A percentile compares a stretch with the other conserved stretches of the same genome.
Conservation (phyloP, 1,139 yeast genomes). For the Arxiozyma slooffiae region DNA sequence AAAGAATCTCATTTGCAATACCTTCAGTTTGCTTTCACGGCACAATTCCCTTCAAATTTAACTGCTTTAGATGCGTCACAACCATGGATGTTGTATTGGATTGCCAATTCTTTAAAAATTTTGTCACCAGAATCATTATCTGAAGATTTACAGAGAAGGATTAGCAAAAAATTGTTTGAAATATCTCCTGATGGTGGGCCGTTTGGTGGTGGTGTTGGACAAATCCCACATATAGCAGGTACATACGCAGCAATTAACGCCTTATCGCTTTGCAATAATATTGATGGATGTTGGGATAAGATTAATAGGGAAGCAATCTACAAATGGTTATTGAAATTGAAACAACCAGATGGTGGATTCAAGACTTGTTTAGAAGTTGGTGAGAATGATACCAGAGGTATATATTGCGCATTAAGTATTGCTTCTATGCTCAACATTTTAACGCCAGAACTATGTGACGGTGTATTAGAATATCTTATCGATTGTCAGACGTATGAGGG, state of each 20-base stretch:
- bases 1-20: slow-evolving; percentile 35
- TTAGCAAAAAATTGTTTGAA: slow-evolving; percentile 17
- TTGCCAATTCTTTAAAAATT: slow-evolving; percentile 45
- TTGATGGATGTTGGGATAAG: slow-evolving; percentile 33
- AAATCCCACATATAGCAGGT: slow-evolving; percentile 76
- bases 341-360: slow-evolving; percentile 55
- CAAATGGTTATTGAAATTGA: slow-evolving; percentile 56
- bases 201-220: slow-evolving; percentile 75
- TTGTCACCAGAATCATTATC: slow-evolving; percentile 30
- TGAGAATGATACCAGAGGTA: slow-evolving; percentile 79
- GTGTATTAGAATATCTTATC: slow-evolving; percentile 51
- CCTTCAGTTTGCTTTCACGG: slow-evolving; percentile 33
- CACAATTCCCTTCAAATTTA: slow-evolving; percentile 36
- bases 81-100: slow-evolving; percentile 88
- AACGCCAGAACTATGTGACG: slow-evolving; percentile 50
- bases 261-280: slow-evolving; percentile 46
- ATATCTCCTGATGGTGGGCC: slow-evolving; percentile 46
- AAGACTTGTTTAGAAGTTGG: slow-evolving; percentile 38
- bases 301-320: slow-evolving; percentile 44
- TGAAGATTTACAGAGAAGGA: slow-evolving; percentile 18
- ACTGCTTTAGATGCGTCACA: slow-evolving; percentile 68
- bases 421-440: slow-evolving; percentile 57
- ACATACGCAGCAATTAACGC: slow-evolving; percentile 71
- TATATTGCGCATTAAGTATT: slow-evolving; percentile 74
- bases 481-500: slow-evolving; percentile 89